These are phyloP conservation scores for Penicillium dipodomyicola DNA, from an alignment of 495 filamentous ascomycete genomes.

Conservation along the genomic window DNA sequence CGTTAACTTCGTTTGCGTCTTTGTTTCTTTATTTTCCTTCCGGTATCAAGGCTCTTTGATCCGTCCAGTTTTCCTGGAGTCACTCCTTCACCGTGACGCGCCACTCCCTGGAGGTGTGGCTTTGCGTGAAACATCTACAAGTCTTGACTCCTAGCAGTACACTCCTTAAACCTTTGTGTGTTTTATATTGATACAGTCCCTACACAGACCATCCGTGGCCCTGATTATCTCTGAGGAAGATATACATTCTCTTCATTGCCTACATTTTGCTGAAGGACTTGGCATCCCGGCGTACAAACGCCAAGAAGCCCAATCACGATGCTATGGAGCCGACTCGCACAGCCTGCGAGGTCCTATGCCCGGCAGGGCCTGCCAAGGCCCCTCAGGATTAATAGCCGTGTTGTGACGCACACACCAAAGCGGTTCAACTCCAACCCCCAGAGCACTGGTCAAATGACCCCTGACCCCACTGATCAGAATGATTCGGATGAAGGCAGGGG, in stretches of 20 bases:
- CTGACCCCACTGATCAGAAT: conserved; percentile 38
- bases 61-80: conserved; percentile 4
- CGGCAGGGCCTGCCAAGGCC: conserved; percentile 23
- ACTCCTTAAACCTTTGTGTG: conserved; percentile 9
- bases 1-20: conserved; percentile 16
- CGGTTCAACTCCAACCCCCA: conserved; percentile 35
- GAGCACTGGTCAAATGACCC: conserved; percentile 24
- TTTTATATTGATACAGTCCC: not conserved
- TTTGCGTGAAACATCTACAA: conserved; percentile 1
- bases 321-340: conserved; percentile 24
- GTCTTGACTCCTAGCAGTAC: conserved; percentile 8
- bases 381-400: conserved; percentile 7
- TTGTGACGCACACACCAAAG: conserved; percentile 14
- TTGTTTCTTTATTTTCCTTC: conserved; percentile 3
- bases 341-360: conserved; percentile 23
- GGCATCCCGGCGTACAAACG: not conserved
- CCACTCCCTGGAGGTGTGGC: conserved; percentile 25
- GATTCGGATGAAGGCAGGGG: conserved; percentile 30
- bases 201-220: not conserved
- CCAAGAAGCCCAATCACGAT: conserved; percentile 18
- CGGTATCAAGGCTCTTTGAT: not conserved
- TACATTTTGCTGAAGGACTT: conserved; percentile 1
- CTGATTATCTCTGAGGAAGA: not conserved
- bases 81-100: conserved; percentile 5
- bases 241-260: conserved; percentile 1